Evolutionary conservation across 2,329 filamentous ascomycete genomes (phyloP).

Genomic region (Calycina herbarum): DNA sequence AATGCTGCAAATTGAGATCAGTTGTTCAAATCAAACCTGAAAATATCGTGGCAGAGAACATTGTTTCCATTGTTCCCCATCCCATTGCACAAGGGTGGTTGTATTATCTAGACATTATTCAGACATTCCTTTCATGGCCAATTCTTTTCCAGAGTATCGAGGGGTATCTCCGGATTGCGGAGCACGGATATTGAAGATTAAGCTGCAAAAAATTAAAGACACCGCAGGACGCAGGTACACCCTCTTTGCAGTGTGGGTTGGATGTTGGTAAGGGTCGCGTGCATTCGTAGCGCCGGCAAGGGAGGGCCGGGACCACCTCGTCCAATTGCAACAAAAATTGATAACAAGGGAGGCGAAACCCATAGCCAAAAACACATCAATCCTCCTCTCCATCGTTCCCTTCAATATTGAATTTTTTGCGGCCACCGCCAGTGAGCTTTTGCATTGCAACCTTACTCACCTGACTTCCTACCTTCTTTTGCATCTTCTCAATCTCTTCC

Average conservation of each 20-base stretch:
- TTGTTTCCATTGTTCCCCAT: conserved; percentile 14
- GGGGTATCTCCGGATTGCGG: conserved; percentile 13
- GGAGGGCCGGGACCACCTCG: conserved; percentile 14
- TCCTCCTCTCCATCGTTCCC: conserved; percentile 63
- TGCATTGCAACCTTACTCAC: conserved; percentile 88
- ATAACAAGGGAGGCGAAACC: conserved; percentile 17
- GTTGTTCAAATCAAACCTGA: conserved; percentile 1
- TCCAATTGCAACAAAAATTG: conserved; percentile 11
- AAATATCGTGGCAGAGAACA: conserved; percentile 4
- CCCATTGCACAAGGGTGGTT: conserved; percentile 2
- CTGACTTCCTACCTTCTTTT: conserved; percentile 90
- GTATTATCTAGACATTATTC: conserved; percentile 14
- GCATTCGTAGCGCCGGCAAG: conserved; percentile 17
- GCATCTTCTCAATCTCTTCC: conserved; percentile 95
- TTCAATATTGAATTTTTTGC: conserved; percentile 86
- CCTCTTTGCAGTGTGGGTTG: conserved; percentile 7
- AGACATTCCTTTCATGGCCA: conserved; percentile 13
- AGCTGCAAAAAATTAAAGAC: conserved; percentile 7
- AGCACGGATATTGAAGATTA: conserved; percentile 15
- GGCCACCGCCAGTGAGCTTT: conserved; percentile 77
- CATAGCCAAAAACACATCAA: conserved; percentile 27
- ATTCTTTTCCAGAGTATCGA: conserved; percentile 5
- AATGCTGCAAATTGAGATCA: conserved; percentile 14
- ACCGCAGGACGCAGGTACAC: conserved; percentile 8
- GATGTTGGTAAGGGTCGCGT: conserved; percentile 9